Conservation (phyloP, 2,329 filamentous ascomycete genomes). For the Rhynchosporium agropyri region DNA sequence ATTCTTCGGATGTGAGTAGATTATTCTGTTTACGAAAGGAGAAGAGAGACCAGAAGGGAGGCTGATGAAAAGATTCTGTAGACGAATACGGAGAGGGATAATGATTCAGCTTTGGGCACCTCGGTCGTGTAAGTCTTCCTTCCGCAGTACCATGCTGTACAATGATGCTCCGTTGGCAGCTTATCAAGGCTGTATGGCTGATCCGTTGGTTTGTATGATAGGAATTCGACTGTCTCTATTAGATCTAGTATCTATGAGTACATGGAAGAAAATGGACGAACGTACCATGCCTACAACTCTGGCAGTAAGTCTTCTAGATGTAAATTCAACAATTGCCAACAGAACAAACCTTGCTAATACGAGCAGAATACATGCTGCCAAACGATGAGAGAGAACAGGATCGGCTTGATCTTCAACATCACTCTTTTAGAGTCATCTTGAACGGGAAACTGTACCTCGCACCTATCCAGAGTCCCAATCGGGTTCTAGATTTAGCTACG, state of each 20-base stretch:
- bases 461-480: slow-evolving; percentile 37
- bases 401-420: slow-evolving; percentile 33
- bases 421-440: slow-evolving; percentile 31
- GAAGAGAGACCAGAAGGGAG: neutral
- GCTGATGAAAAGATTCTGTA: slow-evolving; percentile 11
- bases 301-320: slow-evolving; percentile 36
- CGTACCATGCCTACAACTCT: slow-evolving; percentile 41
- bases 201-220: neutral
- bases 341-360: neutral
- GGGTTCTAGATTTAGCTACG: slow-evolving; percentile 47
- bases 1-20: slow-evolving; percentile 20
- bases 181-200: no score
- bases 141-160: neutral
- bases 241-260: slow-evolving; percentile 29
- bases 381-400: slow-evolving; percentile 29
- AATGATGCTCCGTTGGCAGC: no score
- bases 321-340: neutral
- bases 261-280: slow-evolving; percentile 33
- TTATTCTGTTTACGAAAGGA: neutral
- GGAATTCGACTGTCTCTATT: slow-evolving; percentile 26
- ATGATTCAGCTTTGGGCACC: slow-evolving; percentile 22
- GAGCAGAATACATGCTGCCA: slow-evolving; percentile 27
- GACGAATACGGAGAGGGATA: slow-evolving; percentile 16
- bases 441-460: slow-evolving; percentile 31
- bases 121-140: slow-evolving; percentile 16